phyloP scores from a whole-genome alignment of 352 stramenopile genomes.

The Thalassiosira mediterranea region DNA sequence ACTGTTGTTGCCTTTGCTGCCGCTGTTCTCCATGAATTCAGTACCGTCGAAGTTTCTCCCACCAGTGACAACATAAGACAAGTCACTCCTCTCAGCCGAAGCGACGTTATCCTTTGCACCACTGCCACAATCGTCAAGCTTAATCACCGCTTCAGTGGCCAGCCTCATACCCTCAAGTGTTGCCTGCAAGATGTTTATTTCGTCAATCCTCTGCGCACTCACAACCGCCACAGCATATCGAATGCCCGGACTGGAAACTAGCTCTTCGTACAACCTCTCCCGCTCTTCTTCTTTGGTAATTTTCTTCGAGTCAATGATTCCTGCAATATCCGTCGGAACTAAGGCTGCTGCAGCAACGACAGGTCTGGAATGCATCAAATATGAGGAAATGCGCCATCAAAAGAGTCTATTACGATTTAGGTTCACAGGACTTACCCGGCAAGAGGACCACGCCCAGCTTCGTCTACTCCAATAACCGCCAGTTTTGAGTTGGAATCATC shows the following conservation, averaged over 20 bases:
- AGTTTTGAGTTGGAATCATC: slow-evolving; percentile 14
- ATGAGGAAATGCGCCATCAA: neutral
- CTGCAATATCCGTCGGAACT: slow-evolving; percentile 81
- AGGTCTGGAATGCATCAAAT: slow-evolving; percentile 51
- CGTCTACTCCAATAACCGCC: slow-evolving; percentile 92
- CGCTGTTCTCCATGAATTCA: neutral
- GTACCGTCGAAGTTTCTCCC: slow-evolving; percentile 13
- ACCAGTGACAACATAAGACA: slow-evolving; percentile 64
- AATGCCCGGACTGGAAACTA: slow-evolving; percentile 84
- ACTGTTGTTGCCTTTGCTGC: neutral
- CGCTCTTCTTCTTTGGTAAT: slow-evolving; percentile 91
- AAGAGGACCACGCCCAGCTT: slow-evolving; percentile 94
- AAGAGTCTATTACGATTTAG: slow-evolving; percentile 10
- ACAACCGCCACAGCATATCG: slow-evolving; percentile 87
- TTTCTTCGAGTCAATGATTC: slow-evolving; percentile 95
- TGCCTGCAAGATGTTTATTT: slow-evolving; percentile 99
- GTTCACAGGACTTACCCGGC: too few species aligned
- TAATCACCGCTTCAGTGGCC: slow-evolving; percentile 64
- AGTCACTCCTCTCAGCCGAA: slow-evolving; percentile 54
- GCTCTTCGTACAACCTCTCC: slow-evolving; percentile 89
- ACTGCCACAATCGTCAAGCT: slow-evolving; percentile 9
- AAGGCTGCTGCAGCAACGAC: slow-evolving; percentile 84
- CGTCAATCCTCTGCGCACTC: slow-evolving; percentile 90
- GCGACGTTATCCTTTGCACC: slow-evolving; percentile 21
- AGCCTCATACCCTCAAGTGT: slow-evolving; percentile 94